Percentiles rank a stretch among this genome's conserved stretches.
phyloP scores from a whole-genome alignment of 768 basidiomycete species.

The Trametes cingulata region DNA sequence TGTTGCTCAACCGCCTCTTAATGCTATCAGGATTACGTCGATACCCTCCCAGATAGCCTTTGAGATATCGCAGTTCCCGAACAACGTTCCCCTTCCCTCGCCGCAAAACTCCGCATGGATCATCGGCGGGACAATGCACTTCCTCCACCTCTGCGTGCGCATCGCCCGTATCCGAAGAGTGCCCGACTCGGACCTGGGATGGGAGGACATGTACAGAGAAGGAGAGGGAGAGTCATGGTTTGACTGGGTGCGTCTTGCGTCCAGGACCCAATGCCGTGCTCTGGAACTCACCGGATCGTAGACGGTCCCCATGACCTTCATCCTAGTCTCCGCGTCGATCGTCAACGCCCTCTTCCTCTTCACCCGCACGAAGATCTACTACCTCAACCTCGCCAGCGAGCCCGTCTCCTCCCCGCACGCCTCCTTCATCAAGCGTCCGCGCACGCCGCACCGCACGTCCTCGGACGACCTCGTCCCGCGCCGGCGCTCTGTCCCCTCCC shows the following conservation, averaged over 20 bases:
- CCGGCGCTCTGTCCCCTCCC: conserved; percentile 37
- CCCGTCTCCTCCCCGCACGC: conserved; percentile 72
- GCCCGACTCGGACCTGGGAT: conserved; percentile 68
- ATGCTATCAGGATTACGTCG: conserved; percentile 48
- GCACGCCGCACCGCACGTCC: conserved; percentile 15
- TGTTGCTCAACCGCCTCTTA: neutral
- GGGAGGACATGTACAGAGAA: conserved; percentile 79
- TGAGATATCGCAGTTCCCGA: conserved; percentile 79
- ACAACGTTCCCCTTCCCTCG: conserved; percentile 73
- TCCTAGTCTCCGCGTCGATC: conserved; percentile 55
- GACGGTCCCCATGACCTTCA: conserved; percentile 64
- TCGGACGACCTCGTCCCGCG: conserved; percentile 40
- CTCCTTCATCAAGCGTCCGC: conserved; percentile 54
- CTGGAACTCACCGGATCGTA: conserved; percentile 25
- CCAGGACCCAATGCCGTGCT: neutral
- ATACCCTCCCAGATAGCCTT: conserved; percentile 76
- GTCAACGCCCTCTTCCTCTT: conserved; percentile 68
- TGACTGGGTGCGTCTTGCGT: conserved; percentile 61
- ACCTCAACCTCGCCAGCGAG: conserved; percentile 61
- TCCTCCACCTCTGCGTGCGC: conserved; percentile 66
- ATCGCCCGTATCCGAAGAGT: conserved; percentile 55
- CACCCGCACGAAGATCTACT: conserved; percentile 68
- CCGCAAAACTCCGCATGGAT: conserved; percentile 66
- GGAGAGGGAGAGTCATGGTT: conserved; percentile 68
- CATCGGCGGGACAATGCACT: conserved; percentile 64